A percentile compares a stretch with the other conserved stretches of the same genome.
phyloP scores from a whole-genome alignment of 2,329 filamentous ascomycete species.

The Microdochium nivale region DNA sequence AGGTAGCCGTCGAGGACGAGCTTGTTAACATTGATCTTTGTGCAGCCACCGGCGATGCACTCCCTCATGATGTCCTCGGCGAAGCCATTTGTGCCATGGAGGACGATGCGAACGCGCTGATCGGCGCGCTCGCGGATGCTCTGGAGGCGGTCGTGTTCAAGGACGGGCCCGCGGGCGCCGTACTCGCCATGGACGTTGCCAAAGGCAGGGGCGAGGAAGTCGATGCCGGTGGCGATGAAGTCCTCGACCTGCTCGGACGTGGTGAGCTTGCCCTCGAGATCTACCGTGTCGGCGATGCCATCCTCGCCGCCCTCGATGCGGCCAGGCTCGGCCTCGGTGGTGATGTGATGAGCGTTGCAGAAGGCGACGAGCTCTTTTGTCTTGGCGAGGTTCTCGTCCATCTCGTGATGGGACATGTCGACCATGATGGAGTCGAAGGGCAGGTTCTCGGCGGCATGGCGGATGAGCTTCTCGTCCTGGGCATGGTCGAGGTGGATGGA shows the following conservation, averaged over 20 bases:
- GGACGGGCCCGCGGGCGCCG: conserved; percentile 51
- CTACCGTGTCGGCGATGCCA: conserved; percentile 53
- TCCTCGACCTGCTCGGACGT: conserved; percentile 61
- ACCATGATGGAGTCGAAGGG: conserved; percentile 68
- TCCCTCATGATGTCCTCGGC: conserved; percentile 35
- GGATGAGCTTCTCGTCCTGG: conserved; percentile 50
- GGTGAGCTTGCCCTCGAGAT: conserved; percentile 45
- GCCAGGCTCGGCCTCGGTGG: conserved; percentile 60
- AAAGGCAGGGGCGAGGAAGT: conserved; percentile 67
- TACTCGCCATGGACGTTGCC: conserved; percentile 72
- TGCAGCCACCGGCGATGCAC: conserved; percentile 42
- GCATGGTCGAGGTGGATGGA: conserved; percentile 60
- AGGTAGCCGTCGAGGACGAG: conserved; percentile 36
- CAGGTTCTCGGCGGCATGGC: conserved; percentile 42
- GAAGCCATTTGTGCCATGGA: conserved; percentile 51
- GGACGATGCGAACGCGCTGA: conserved; percentile 34
- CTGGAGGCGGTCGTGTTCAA: conserved; percentile 49
- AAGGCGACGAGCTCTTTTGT: conserved; percentile 53
- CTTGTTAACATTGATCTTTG: conserved; percentile 51
- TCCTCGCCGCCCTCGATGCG: conserved; percentile 63
- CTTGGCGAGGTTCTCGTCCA: conserved; percentile 57
- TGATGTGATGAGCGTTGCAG: conserved; percentile 53
- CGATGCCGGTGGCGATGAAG: conserved; percentile 63
- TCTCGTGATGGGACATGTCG: conserved; percentile 67
- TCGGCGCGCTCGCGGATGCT: conserved; percentile 22